Conservation (phyloP, 371 early-diverging fungal genomes). For the Mucor indicus region DNA sequence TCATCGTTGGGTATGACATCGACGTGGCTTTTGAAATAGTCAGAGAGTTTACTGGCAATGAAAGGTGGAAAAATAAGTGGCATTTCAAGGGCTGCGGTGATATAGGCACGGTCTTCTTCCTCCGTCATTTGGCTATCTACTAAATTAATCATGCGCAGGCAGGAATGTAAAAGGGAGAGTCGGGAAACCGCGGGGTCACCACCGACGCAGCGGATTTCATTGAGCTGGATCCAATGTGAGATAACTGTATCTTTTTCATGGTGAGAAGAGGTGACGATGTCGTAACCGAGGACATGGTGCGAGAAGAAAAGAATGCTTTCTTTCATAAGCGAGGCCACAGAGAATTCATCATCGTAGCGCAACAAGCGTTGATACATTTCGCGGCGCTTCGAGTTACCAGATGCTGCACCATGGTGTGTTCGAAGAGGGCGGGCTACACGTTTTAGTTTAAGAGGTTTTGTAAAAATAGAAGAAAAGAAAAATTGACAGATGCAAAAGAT, state of each 20-base stretch:
- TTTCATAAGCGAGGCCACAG: conserved; percentile 9
- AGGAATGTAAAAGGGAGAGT: conserved; percentile 24
- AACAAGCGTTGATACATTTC: too few species aligned
- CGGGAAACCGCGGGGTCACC: conserved; percentile 17
- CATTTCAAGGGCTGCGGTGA: conserved; percentile 40
- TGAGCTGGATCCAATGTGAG: conserved; percentile 37
- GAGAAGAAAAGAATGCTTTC: conserved; percentile 21
- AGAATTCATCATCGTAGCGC: too few species aligned
- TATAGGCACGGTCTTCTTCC: conserved; percentile 28
- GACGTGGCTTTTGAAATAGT: conserved; percentile 14
- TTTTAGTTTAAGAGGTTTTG: conserved; percentile 23
- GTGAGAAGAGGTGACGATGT: conserved; percentile 26
- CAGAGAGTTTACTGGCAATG: conserved; percentile 7
- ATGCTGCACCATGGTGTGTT: too few species aligned
- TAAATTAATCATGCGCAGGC: conserved; percentile 38
- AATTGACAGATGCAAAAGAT: conserved; percentile 28
- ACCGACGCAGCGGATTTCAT: conserved; percentile 34
- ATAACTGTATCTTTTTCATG: too few species aligned
- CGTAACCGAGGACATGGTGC: conserved; percentile 38
- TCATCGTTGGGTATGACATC: conserved; percentile 20
- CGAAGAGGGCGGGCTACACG: conserved; percentile 23
- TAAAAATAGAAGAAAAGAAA: conserved; percentile 24
- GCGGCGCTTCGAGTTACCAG: conserved; percentile 28
- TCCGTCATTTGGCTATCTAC: conserved; percentile 20
- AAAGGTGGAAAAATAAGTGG: conserved; percentile 19